Conservation (phyloP, 176 grass and related monocot genomes). For the Carex scoparia region DNA sequence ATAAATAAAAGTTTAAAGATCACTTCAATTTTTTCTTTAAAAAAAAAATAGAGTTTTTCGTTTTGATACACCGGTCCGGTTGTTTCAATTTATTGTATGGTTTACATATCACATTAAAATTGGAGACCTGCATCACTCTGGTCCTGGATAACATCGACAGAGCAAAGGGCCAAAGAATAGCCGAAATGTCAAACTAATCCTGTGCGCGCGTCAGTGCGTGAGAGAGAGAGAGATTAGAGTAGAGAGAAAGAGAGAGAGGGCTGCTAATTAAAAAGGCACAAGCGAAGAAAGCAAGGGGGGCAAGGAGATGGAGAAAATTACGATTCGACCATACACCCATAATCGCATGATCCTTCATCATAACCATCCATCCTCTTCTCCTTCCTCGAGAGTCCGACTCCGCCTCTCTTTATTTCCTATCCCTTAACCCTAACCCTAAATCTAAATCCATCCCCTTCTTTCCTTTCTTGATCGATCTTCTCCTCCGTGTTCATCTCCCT, state of each 20-base stretch:
- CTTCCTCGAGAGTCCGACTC: conserved; percentile 18
- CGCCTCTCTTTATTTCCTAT: background rate
- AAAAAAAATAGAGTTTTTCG: too few species aligned
- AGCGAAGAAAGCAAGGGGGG: background rate
- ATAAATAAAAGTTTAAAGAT: too few species aligned
- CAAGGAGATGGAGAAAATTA: conserved; percentile 47
- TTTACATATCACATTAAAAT: too few species aligned
- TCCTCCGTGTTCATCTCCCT: background rate
- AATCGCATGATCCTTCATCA: background rate
- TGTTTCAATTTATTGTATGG: too few species aligned
- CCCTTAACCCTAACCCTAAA: conserved; percentile 40
- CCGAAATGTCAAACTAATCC: background rate
- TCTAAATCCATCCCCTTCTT: conserved; percentile 14
- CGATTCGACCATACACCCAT: conserved; percentile 31
- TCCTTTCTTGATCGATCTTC: background rate
- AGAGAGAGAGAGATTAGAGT: background rate
- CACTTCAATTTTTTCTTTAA: too few species aligned
- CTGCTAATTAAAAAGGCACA: background rate
- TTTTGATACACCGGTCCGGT: too few species aligned
- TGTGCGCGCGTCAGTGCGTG: background rate
- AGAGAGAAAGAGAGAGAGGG: background rate
- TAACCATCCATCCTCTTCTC: conserved; percentile 4
- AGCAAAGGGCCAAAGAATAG: too few species aligned
- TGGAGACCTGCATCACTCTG: too few species aligned
- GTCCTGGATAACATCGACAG: too few species aligned